Evolutionary conservation across 148 eudicot genomes (phyloP).

Genomic region (Oxyria digyna): DNA sequence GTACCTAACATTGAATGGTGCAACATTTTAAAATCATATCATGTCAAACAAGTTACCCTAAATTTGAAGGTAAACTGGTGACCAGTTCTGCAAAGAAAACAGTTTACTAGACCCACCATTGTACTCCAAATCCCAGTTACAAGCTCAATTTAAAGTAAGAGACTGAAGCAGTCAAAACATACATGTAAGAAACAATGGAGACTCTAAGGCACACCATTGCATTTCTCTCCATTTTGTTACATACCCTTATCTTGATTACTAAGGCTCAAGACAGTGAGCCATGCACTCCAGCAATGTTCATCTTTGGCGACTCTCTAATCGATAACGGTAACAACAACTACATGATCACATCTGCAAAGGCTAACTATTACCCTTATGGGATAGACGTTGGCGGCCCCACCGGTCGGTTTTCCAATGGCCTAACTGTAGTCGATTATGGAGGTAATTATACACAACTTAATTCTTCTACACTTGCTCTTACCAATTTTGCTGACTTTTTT

Average conservation of each 20-base stretch:
- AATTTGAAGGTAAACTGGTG: neutral
- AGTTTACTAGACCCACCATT: neutral
- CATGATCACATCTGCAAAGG: slow-evolving; percentile 25
- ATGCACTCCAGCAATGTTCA: slow-evolving; percentile 31
- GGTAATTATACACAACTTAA: slow-evolving; percentile 17
- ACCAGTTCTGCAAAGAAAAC: neutral
- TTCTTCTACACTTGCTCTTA: neutral
- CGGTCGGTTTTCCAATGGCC: slow-evolving; percentile 34
- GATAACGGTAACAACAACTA: slow-evolving; percentile 39
- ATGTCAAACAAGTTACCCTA: neutral
- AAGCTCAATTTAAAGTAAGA: neutral
- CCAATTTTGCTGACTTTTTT: neutral
- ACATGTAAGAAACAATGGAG: slow-evolving; percentile 15
- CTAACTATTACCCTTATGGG: slow-evolving; percentile 35
- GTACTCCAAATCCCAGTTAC: neutral
- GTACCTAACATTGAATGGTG: too few species aligned
- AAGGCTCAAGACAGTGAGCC: slow-evolving; percentile 19
- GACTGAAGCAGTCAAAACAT: neutral
- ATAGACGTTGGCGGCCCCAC: slow-evolving; percentile 29
- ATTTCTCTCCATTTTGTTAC: slow-evolving; percentile 16
- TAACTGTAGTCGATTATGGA: slow-evolving; percentile 40
- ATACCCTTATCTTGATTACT: neutral
- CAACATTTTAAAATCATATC: too few species aligned
- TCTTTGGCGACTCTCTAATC: slow-evolving; percentile 35
- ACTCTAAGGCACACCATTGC: neutral